Evolutionary conservation across 805 yeast species (phyloP), one percentile per base, ranked within the genome.

Genomic region (Priceomyces carsonii): DNA sequence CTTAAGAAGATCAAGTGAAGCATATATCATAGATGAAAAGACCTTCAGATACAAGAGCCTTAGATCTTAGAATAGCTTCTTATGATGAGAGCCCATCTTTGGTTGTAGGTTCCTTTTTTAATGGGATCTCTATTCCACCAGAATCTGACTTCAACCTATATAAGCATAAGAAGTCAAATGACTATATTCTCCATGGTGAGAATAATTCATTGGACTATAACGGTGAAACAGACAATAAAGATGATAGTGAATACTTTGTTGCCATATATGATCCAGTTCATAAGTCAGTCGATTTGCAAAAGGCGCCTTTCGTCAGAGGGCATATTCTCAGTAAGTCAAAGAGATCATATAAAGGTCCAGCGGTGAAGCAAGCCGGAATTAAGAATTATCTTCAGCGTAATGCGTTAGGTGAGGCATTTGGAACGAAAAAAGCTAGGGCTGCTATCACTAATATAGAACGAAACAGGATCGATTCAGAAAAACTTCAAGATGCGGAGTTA

Each of bases 401-500:
- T 38, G 84, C 87, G 2, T 73, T 93, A 54, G 99, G 99, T 54
- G 91, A 88, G 63, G 95, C 93, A 3, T 93, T 93, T 51, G 99
- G 99, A 73, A 91, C 99, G 39, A 90, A 86, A 67, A 90, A 81
- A 67, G 97, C 97, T 43, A 91, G 88, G 68, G 84, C 87, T 50
- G 95, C 95, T 22, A 85, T 93, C 52, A 67, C 77, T 33, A 91
- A 83, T 56, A 63, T 80, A 51, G 93, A 82, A 52, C 79, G 84
- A 59, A 93, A 93, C 64, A 75, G 85, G 50, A 81, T 93, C 53
- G 97, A 93, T 57, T 75, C 96, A 2, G 95, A 79, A 34, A 77
- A 80, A 59, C 74, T 93, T 47, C 84, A 76, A 37, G 83, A 75
- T 40, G 69, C 80, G 33, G 93, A 91, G 56, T 59, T 78, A 40